These are phyloP conservation scores for Verbena officinalis DNA, from an alignment of 257 asterid genomes.

Conservation along the genomic window DNA sequence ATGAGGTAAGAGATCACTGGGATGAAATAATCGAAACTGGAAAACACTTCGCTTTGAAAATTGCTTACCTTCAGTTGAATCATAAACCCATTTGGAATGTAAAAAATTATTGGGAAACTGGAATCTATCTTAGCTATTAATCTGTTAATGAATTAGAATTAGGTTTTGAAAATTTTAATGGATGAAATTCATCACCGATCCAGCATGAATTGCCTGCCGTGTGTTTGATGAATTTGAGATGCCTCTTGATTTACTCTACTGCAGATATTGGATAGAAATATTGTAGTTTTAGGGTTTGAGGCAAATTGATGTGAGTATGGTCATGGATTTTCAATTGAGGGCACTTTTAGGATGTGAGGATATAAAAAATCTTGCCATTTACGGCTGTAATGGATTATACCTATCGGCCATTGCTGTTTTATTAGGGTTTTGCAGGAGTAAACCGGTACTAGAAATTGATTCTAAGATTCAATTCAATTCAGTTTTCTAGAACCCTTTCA, in stretches of 20 bases:
- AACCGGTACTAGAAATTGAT: background rate
- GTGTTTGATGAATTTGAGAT: background rate
- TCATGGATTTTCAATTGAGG: background rate
- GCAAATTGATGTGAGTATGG: background rate
- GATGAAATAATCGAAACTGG: background rate
- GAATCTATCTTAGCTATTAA: background rate
- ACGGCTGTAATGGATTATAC: background rate
- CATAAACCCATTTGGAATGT: background rate
- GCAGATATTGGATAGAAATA: background rate
- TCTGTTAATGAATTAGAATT: background rate
- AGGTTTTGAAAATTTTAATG: background rate
- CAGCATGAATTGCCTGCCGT: too few relatives aligned
- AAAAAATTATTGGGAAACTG: background rate
- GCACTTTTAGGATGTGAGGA: background rate
- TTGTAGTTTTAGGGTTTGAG: background rate
- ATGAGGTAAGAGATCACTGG: background rate
- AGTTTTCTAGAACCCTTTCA: background rate
- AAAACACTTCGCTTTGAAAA: too few relatives aligned
- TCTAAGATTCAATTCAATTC: background rate
- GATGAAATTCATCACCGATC: too few relatives aligned
- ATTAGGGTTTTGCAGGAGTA: background rate
- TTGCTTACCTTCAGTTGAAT: background rate
- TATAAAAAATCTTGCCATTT: background rate
- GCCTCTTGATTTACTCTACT: background rate
- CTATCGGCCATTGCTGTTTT: background rate